Evolutionary conservation across 257 asterid genomes (phyloP).

Genomic region (Fraxinus quadrangulata): DNA sequence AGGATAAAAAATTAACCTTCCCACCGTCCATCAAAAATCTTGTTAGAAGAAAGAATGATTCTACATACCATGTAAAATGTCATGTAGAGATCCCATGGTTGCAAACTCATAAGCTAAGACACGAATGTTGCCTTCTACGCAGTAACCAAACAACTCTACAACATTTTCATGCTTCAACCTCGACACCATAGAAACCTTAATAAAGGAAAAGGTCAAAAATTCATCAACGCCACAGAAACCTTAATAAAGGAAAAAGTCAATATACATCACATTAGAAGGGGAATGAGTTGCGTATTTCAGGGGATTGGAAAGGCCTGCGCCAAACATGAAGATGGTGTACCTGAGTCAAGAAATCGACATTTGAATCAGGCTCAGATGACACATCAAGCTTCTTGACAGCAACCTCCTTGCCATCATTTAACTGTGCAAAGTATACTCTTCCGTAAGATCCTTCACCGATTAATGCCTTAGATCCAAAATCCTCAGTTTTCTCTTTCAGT

Average conservation of each 20-base stretch:
- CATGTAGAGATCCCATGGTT: constrained; percentile 98
- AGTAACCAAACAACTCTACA: constrained; percentile 89
- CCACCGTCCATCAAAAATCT: constrained; percentile 4
- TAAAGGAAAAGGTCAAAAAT: constrained; percentile 21
- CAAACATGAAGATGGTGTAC: constrained; percentile 33
- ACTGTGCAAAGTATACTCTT: constrained; percentile 75
- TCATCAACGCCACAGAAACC: constrained; percentile 51
- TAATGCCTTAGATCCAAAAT: constrained; percentile 80
- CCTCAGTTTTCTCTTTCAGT: constrained; percentile 80
- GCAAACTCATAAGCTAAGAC: constrained; percentile 95
- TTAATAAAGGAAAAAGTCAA: constrained; percentile 19
- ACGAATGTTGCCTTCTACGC: constrained; percentile 88
- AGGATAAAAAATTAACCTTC: constrained; percentile 6
- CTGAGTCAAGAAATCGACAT: constrained; percentile 85
- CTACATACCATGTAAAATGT: constrained; percentile 81
- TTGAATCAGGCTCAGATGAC: constrained; percentile 89
- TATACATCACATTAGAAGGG: constrained; percentile 19
- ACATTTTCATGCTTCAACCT: constrained; percentile 88
- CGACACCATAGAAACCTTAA: constrained; percentile 91
- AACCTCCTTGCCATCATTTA: constrained; percentile 69
- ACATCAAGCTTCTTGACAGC: constrained; percentile 97
- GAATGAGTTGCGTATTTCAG: constrained; percentile 19
- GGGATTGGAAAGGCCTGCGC: constrained; percentile 3
- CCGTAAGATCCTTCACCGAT: constrained; percentile 97
- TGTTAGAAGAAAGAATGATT: constrained; percentile 23